A percentile compares a stretch with the other conserved stretches of the same genome.
Evolutionary conservation across 2,329 filamentous ascomycete species (phyloP).

Genomic region (Cordyceps cateniannulata): DNA sequence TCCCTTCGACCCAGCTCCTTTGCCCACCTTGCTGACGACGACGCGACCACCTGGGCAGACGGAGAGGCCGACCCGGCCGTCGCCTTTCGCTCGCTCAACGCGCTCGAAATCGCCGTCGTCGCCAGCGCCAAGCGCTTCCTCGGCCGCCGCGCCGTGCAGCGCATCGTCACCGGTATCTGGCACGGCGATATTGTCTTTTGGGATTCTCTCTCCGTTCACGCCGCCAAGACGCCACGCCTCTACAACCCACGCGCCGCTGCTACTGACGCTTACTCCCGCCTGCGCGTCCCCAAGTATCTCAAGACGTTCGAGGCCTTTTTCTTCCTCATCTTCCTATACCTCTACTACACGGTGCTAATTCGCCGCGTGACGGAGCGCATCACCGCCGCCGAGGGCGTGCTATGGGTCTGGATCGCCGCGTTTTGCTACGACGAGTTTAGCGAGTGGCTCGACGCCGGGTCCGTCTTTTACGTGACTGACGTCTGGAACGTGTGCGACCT

Average conservation of each 20-base stretch:
- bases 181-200: constrained; percentile 82
- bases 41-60: constrained; percentile 22
- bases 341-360: constrained; percentile 85
- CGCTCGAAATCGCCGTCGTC: constrained; percentile 78
- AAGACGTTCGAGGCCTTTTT: constrained; percentile 81
- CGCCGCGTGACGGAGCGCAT: constrained; percentile 61
- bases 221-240: constrained; percentile 68
- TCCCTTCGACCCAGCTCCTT: constrained; percentile 44
- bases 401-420: constrained; percentile 81
- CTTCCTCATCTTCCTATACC: constrained; percentile 65
- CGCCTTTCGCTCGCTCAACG: constrained; percentile 73
- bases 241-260: constrained; percentile 53
- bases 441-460: constrained; percentile 79
- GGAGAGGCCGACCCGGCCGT: constrained; percentile 56
- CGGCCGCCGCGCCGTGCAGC: constrained; percentile 72
- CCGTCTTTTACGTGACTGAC: constrained; percentile 77
- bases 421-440: constrained; percentile 85
- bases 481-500: constrained; percentile 74
- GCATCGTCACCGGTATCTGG: constrained; percentile 80
- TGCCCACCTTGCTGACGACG: constrained; percentile 43
- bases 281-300: constrained; percentile 75
- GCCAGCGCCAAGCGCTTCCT: constrained; percentile 80
- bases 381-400: constrained; percentile 60
- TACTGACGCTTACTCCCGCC: constrained; percentile 66
- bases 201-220: constrained; percentile 67